Evolutionary conservation across 2,329 filamentous ascomycete genomes (phyloP).

Genomic region (Neofusicoccum umdonicola): DNA sequence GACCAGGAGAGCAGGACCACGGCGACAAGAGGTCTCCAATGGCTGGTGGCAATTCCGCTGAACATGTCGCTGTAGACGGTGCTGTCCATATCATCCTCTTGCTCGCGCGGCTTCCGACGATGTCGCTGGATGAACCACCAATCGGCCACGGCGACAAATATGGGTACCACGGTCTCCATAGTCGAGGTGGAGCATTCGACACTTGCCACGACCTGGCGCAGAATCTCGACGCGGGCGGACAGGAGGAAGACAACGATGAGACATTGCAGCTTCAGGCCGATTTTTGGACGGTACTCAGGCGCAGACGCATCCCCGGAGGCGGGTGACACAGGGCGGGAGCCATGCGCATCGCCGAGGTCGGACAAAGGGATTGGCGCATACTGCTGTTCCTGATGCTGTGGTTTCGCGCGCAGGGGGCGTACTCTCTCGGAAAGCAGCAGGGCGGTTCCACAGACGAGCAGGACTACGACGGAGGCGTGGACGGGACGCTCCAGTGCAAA

Average conservation of each 20-base stretch:
- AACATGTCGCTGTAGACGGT: not conserved
- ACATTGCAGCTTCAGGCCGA: not conserved
- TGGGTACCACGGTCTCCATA: not conserved
- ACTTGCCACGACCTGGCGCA: slow-evolving; percentile 29
- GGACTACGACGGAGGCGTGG: slow-evolving; percentile 31
- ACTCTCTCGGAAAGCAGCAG: slow-evolving; percentile 21
- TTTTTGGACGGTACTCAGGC: not conserved
- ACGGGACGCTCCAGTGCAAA: slow-evolving; percentile 38
- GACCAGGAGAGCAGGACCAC: not conserved
- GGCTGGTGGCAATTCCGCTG: not conserved
- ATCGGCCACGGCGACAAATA: slow-evolving; percentile 1
- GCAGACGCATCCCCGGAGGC: not conserved
- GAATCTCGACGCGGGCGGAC: slow-evolving; percentile 31
- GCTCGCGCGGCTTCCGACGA: not conserved
- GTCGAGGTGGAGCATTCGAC: slow-evolving; percentile 29
- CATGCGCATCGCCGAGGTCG: not conserved
- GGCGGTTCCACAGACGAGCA: slow-evolving; percentile 33
- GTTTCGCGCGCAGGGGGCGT: not conserved
- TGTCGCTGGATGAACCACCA: not conserved
- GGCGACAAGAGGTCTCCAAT: not conserved
- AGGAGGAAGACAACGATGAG: slow-evolving; percentile 29
- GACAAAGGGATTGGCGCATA: slow-evolving; percentile 33
- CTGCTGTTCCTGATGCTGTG: slow-evolving; percentile 16
- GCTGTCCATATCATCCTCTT: slow-evolving; percentile 5
- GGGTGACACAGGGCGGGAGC: not conserved